A percentile compares a stretch with the other conserved stretches of the same genome.
Evolutionary conservation across 2,329 filamentous ascomycete genomes (phyloP).

Genomic region (Fusarium continuum): DNA sequence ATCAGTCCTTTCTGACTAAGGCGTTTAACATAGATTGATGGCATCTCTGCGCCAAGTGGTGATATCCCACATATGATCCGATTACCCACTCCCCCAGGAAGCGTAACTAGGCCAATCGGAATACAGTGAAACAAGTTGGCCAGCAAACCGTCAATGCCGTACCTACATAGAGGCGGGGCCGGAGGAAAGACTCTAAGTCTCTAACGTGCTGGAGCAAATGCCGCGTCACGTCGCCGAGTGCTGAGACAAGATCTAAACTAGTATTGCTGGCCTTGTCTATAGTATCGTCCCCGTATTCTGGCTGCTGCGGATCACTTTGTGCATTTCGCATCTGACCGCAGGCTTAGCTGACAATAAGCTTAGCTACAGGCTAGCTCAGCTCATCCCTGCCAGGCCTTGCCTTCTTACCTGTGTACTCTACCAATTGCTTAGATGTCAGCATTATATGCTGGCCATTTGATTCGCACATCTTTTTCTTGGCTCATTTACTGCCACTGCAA

Average conservation of each 20-base stretch:
- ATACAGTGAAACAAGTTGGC: slow-evolving; percentile 17
- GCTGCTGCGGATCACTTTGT: not conserved
- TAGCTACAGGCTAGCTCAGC: not conserved
- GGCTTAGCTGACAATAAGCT: slow-evolving; percentile 13
- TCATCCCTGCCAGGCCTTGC: not conserved
- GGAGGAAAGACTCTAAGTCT: not conserved
- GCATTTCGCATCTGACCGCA: slow-evolving; percentile 6
- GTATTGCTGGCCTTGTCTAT: slow-evolving; percentile 1
- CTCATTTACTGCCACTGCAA: slow-evolving; percentile 1
- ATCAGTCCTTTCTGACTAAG: not conserved
- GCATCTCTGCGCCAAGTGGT: slow-evolving; percentile 9
- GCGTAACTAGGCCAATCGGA: slow-evolving; percentile 19
- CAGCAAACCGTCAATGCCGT: slow-evolving; percentile 18
- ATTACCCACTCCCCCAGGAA: slow-evolving; percentile 16
- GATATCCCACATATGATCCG: slow-evolving; percentile 27
- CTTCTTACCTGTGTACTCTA: too few relatives aligned
- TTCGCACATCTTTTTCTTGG: slow-evolving; percentile 2
- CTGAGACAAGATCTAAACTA: not conserved
- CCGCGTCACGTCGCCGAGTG: slow-evolving; percentile 3
- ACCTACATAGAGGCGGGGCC: too few relatives aligned
- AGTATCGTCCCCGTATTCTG: slow-evolving; percentile 19
- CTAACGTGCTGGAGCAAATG: slow-evolving; percentile 6
- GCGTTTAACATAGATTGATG: slow-evolving; percentile 1
- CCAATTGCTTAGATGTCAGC: not conserved
- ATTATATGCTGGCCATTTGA: not conserved